Evolutionary conservation across 345 rosid genomes (phyloP), one percentile per base, ranked within the genome.

Genomic region (Draba incana): DNA sequence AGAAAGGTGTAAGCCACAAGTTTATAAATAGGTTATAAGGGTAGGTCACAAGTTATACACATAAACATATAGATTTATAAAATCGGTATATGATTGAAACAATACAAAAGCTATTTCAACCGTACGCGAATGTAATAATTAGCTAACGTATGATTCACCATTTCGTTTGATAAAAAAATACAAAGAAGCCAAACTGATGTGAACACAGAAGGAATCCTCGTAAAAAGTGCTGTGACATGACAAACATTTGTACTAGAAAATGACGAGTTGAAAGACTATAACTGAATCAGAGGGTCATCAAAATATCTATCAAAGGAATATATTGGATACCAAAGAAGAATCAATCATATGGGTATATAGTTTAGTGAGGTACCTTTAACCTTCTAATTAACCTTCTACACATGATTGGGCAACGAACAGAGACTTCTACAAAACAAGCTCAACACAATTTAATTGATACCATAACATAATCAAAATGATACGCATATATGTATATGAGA

Each of bases 81-180:
- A 23, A 47, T 20, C 28, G 58, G 57, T 35, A 63, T 35, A 63
- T 56, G 45, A 64, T 16, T 71, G 76, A 56, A 64, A 55, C 20
- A 4, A 71, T 44, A 72, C 76, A 30, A 48, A 47, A 48, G 28
- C 3, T 24, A 27, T 28, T 43, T 64, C 65, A 72, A 57, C 45
- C 71, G 62, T 58, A 57, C 67, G 67, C 62, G 61, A 58, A 58
- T 66, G 71, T 50, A 73, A 73, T 73, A 73, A 73, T 57, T 50
- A 73, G 66, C 54, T 65, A 48, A 57, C 54, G 27, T 31, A 33
- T 50, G 49, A 64, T 48, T 33, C 30, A 72, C 65, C 39, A 64
- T 48, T 48, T 64, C 23, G 27, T 28, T 20, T n/a, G 3, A 11
- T 28, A 55, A 9, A 20, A 69, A 14, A 35, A 8, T 35, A 44